These are phyloP conservation scores for peach (Prunus persica) DNA, from an alignment of 306 rosid species.

Conservation along the genomic window Prunus_persica_NCBIv2 NC_034010.1:23977501-23978000, in stretches of 20 bases:
- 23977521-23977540: not conserved
- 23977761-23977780: constrained; percentile 91
- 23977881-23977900: not conserved
- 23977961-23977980: constrained; percentile 2
- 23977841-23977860: constrained; percentile 15
- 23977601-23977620: not conserved
- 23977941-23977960: not conserved
- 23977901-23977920: not conserved
- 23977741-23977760: constrained; percentile 81
- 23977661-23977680: constrained; percentile 10
- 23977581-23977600: not conserved
- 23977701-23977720: constrained; percentile 6
- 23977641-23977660: not conserved
- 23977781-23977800: constrained; percentile 94
- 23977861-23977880: constrained; percentile 7
- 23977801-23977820: constrained; percentile 69
- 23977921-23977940: constrained; percentile 6
- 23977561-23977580: not conserved
- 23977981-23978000: not conserved
- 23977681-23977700: constrained; percentile 4
- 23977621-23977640: not conserved
- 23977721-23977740: constrained; percentile 53
- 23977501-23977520: constrained; percentile 6
- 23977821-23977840: constrained; percentile 17
- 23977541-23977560: not conserved